A percentile compares a stretch with the other conserved stretches of the same genome.
Conservation (phyloP, 108 stramenopile genomes). For the Pseudonitzschia multiseries region DNA sequence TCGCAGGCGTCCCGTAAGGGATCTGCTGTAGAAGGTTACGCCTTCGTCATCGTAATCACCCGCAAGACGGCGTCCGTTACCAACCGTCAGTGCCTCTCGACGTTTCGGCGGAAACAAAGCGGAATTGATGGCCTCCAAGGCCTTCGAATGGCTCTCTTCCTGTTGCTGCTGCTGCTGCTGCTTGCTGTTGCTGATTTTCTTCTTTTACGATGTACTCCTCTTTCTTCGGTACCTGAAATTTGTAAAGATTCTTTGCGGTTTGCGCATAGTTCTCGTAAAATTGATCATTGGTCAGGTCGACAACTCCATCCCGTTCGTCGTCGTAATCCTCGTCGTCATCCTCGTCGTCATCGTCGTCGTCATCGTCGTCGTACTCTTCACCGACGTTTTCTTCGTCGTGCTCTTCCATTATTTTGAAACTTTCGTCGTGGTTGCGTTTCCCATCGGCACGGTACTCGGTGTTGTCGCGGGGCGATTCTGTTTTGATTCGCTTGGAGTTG, state of each 20-base stretch:
- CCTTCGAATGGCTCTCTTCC: not conserved
- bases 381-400: not conserved
- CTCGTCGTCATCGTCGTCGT: not conserved
- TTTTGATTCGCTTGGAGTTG: too few species aligned
- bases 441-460: not conserved
- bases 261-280: conserved; percentile 6
- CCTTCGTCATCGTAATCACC: conserved; percentile 1
- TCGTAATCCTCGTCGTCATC: conserved; percentile 3
- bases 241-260: not conserved
- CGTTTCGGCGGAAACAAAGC: not conserved
- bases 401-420: not conserved
- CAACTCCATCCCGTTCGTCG: conserved; percentile 9
- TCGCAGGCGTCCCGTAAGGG: conserved; percentile 4
- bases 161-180: too few species aligned
- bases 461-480: not conserved
- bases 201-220: not conserved
- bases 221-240: not conserved
- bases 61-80: conserved; percentile 3
- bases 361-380: not conserved
- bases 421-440: not conserved
- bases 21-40: not conserved
- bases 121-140: conserved; percentile 5
- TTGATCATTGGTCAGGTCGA: conserved; percentile 6
- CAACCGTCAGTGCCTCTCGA: not conserved
- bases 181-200: not conserved